Evolutionary conservation across 495 filamentous ascomycete genomes (phyloP).

Genomic region (Penicillium taxi): DNA sequence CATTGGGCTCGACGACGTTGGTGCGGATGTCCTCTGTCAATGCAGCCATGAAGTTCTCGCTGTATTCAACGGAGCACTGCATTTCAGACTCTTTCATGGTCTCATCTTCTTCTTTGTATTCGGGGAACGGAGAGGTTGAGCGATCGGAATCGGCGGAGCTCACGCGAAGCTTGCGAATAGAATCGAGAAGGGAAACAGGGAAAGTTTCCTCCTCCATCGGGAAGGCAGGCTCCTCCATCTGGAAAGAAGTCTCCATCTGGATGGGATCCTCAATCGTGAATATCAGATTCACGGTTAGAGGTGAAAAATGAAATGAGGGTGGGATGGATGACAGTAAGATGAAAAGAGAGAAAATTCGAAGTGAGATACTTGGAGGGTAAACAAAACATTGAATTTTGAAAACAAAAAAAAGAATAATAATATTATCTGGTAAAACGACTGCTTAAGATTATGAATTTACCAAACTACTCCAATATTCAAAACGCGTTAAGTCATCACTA

Average conservation of each 20-base stretch:
- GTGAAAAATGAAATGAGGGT: too few species aligned
- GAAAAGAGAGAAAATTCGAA: too few species aligned
- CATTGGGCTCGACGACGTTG: slow-evolving; percentile 8
- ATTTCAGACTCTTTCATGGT: slow-evolving; percentile 7
- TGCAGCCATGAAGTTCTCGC: slow-evolving; percentile 18
- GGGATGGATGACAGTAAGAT: too few species aligned
- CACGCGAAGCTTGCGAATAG: not conserved
- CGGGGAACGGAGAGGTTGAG: slow-evolving; percentile 23
- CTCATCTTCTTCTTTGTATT: slow-evolving; percentile 20
- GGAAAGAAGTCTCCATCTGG: too few species aligned
- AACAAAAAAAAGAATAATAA: not conserved
- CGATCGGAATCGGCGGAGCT: not conserved
- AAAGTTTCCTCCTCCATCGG: too few species aligned
- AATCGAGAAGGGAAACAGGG: slow-evolving; percentile 1
- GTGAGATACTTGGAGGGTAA: too few species aligned
- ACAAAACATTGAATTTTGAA: slow-evolving; percentile 3
- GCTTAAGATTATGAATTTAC: too few species aligned
- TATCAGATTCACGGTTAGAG: too few species aligned
- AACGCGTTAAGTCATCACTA: slow-evolving; percentile 3
- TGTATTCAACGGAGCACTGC: too few species aligned
- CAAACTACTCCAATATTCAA: slow-evolving; percentile 29
- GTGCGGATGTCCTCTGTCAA: slow-evolving; percentile 14
- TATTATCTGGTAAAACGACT: slow-evolving; percentile 8
- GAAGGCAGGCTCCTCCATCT: too few species aligned
- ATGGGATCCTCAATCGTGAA: too few species aligned